A percentile compares a stretch with the other conserved stretches of the same genome.
phyloP scores from a whole-genome alignment of 1,284 basidiomycete species.

The Leccinum angustisporum region DNA sequence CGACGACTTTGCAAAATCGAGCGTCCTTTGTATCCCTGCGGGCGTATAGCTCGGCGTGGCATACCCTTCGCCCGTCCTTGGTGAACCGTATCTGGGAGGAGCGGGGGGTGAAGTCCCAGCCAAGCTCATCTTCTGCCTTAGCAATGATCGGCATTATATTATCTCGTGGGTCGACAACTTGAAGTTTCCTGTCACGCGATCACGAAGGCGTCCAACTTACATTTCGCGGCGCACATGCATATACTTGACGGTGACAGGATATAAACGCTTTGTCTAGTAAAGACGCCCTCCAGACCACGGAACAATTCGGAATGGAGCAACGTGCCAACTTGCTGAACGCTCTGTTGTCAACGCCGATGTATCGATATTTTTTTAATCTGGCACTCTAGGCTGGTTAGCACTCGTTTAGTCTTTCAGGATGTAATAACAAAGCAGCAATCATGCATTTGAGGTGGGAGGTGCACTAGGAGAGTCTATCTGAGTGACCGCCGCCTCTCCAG shows the following conservation, averaged over 20 bases:
- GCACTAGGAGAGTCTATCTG: slow-evolving; percentile 15
- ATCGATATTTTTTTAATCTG: neutral
- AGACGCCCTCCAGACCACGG: slow-evolving; percentile 3
- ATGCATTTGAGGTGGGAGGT: slow-evolving; percentile 17
- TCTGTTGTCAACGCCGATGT: neutral
- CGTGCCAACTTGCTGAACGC: slow-evolving; percentile 21
- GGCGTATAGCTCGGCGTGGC: slow-evolving; percentile 24
- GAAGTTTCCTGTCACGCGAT: slow-evolving; percentile 22
- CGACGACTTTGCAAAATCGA: slow-evolving; percentile 21
- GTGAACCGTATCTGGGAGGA: slow-evolving; percentile 17
- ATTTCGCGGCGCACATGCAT: slow-evolving; percentile 23
- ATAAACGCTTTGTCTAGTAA: slow-evolving; percentile 22
- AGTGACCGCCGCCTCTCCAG: slow-evolving; percentile 24
- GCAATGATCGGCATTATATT: slow-evolving; percentile 23
- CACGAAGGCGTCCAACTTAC: slow-evolving; percentile 34
- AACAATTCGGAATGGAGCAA: slow-evolving; percentile 27
- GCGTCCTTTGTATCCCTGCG: slow-evolving; percentile 19
- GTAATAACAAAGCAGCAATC: slow-evolving; percentile 7
- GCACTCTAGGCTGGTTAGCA: slow-evolving; percentile 14
- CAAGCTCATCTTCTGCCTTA: slow-evolving; percentile 2
- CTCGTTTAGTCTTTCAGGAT: slow-evolving; percentile 11
- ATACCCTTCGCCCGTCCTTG: slow-evolving; percentile 15
- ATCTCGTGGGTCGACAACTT: slow-evolving; percentile 31
- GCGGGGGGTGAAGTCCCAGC: neutral
- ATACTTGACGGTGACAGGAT: slow-evolving; percentile 19